phyloP scores from a whole-genome alignment of 257 asterid species.

The Gentiana dahurica region DNA sequence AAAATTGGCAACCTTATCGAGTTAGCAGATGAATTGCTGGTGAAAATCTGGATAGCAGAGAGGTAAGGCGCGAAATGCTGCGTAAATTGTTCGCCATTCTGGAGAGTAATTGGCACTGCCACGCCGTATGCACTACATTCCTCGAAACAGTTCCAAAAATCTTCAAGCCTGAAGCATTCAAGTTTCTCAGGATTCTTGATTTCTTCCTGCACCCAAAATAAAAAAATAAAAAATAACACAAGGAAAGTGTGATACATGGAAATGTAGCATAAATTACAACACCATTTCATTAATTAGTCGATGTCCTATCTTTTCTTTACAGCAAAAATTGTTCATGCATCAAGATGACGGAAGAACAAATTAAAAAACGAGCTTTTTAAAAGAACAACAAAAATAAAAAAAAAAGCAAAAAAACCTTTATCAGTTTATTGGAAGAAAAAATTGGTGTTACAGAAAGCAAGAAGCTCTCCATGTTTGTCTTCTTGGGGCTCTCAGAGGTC shows the following conservation, averaged over 20 bases:
- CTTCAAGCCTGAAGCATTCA: conserved; percentile 15
- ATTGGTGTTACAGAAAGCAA: conserved; percentile 17
- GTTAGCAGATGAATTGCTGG: conserved; percentile 1
- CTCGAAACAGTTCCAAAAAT: conserved; percentile 18
- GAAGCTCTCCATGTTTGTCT: conserved; percentile 13
- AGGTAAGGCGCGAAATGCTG: conserved; percentile 22
- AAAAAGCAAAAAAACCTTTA: conserved; percentile 6
- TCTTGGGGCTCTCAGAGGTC: no score
- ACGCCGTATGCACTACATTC: conserved; percentile 31
- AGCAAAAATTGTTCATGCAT: no score
- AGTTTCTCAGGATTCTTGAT: conserved; percentile 1
- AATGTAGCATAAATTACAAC: neutral
- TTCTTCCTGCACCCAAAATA: conserved; percentile 3
- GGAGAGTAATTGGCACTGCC: conserved; percentile 12
- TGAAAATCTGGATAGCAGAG: conserved; percentile 23
- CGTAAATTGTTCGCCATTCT: neutral
- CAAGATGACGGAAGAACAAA: no score
- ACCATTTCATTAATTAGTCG: neutral
- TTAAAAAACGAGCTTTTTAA: neutral
- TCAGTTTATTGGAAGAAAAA: conserved; percentile 10
- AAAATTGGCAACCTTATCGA: neutral
- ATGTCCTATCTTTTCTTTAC: no score
- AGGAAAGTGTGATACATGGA: no score
- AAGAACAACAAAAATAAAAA: neutral
- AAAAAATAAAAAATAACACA: neutral